phyloP scores from a whole-genome alignment of 208 protist genomes.

The Naegleria lovaniensis region DNA sequence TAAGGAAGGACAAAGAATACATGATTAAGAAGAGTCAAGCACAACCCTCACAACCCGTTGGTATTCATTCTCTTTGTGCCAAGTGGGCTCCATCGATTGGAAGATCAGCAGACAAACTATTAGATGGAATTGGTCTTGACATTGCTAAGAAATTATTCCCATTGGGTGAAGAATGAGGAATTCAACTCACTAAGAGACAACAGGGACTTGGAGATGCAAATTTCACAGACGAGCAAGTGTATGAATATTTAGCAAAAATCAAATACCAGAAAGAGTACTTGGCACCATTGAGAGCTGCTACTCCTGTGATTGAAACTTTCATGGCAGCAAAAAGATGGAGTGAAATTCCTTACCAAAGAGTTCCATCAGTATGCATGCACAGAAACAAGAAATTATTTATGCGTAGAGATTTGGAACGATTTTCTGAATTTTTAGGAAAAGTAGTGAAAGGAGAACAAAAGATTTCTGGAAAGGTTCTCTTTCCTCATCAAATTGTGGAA shows the following conservation, averaged over 20 bases:
- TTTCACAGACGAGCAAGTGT: not conserved
- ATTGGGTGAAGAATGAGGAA: not conserved
- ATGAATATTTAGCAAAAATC: not conserved
- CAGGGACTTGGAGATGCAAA: not conserved
- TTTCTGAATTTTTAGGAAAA: not conserved
- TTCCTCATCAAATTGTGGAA: conserved; percentile 39
- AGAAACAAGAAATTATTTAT: conserved; percentile 34
- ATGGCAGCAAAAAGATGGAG: conserved; percentile 32
- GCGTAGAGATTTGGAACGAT: conserved; percentile 22
- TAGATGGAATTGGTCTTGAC: conserved; percentile 10
- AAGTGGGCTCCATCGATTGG: conserved; percentile 38
- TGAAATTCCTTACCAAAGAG: conserved; percentile 31
- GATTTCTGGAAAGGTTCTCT: conserved; percentile 30
- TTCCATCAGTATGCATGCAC: conserved; percentile 38
- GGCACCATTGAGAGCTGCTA: conserved; percentile 28
- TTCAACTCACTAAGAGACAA: not conserved
- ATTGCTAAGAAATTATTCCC: not conserved
- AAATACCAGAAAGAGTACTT: conserved; percentile 34
- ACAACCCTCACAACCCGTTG: not conserved
- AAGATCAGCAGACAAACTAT: not conserved
- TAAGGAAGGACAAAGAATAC: conserved; percentile 16
- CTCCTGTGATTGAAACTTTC: conserved; percentile 27
- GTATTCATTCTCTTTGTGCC: conserved; percentile 21
- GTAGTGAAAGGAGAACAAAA: conserved; percentile 30
- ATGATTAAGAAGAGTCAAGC: not conserved